phyloP scores from a whole-genome alignment of 1,284 basidiomycete species.

The Meira miltonrushii region DNA sequence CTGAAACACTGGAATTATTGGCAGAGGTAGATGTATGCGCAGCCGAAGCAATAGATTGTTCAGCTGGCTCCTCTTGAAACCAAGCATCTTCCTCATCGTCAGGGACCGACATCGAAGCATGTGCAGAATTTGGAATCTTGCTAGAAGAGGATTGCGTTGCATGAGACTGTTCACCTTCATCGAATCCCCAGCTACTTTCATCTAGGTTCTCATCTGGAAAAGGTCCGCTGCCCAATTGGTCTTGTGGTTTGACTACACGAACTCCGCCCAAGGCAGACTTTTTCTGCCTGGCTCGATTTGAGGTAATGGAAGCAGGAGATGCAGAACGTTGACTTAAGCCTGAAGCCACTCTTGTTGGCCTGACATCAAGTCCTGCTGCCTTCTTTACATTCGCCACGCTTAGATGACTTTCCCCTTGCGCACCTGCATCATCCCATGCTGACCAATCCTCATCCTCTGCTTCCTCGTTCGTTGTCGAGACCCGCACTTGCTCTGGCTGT shows the following conservation, averaged over 20 bases:
- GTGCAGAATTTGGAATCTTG: neutral
- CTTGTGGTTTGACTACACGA: constrained; percentile 29
- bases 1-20: neutral
- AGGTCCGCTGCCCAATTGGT: constrained; percentile 40
- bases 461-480: neutral
- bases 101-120: neutral
- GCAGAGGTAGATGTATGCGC: neutral
- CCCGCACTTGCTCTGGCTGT: neutral
- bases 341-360: neutral
- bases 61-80: constrained; percentile 12
- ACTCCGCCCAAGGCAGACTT: constrained; percentile 22
- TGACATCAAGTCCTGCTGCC: neutral
- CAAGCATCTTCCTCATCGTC: constrained; percentile 12
- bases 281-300: neutral
- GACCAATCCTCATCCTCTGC: neutral
- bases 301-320: no score
- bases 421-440: neutral
- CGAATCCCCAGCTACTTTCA: constrained; percentile 33
- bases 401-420: neutral
- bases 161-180: constrained; percentile 19
- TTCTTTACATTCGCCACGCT: no score
- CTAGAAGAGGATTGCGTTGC: neutral
- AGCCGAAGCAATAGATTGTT: neutral
- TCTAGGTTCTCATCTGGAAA: constrained; percentile 24
- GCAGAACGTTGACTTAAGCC: no score